Base-by-base conservation (phyloP, 345 rosid species). In the Aethionema arabicum region DNA sequence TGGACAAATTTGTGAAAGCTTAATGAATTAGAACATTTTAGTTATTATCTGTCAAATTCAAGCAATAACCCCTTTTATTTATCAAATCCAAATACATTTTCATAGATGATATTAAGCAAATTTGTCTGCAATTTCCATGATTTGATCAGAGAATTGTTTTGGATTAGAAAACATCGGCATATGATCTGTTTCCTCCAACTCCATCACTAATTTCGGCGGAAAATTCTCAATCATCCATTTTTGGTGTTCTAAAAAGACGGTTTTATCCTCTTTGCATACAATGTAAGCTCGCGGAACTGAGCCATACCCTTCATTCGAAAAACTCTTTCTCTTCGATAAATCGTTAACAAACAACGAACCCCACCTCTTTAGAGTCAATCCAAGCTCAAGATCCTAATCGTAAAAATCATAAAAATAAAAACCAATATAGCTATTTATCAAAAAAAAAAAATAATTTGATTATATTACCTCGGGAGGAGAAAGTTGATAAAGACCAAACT, bases 81-180 rank as follows among this genome's bases (percentile, higher is more conserved):
- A 21, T 21, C 27, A 21, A 21, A 21, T 21, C 27, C 27, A 21
- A 21, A 21, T 21, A 21, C 27, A 21, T 21, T 21, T 21, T 35
- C 38, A 35, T 5, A 8, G 38, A 8, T 8, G 8, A 35, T 35
- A 5, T 48, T 8, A 48, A 4, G 32, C 53, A 52, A 30, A 30
- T 35, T 51, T 42, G 3, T 8, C 27, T 4, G 63, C 72, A 9
- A 57, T 56, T 5, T 66, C 21, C 29, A 8, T 33, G 5, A 76
- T 21, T 31, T 14, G 39, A 3, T 32, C 43, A 8, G 35, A 27
- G 10, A 78, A 51, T 43, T 72, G 63, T 2, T 11, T 12, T 2
- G 76, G 76, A 37, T 53, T 66, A 0, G 80, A 75, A 13, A 64
- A 11, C 62, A 79, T 74, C 30, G 61, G 51, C 83, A 73, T 76